These are phyloP conservation scores for Cercospora nicotianae DNA, from an alignment of 2,329 filamentous ascomycete genomes.

Conservation along the genomic window DNA sequence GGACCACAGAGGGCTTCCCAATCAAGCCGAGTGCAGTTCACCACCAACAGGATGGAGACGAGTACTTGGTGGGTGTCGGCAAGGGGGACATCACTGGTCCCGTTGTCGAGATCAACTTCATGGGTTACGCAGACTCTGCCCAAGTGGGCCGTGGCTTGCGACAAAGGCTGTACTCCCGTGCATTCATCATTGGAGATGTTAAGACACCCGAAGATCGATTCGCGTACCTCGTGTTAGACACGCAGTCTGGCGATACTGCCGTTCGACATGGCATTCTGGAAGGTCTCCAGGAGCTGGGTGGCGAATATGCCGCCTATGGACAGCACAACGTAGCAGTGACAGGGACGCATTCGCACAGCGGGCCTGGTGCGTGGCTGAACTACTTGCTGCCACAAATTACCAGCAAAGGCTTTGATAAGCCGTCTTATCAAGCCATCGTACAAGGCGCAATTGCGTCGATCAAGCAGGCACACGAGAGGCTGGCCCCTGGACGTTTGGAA, in stretches of 20 bases:
- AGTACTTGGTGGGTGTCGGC: slow-evolving; percentile 66
- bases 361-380: slow-evolving; percentile 90
- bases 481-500: slow-evolving; percentile 69
- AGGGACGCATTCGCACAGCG: slow-evolving; percentile 89
- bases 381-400: slow-evolving; percentile 92
- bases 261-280: slow-evolving; percentile 83
- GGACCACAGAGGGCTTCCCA: background rate
- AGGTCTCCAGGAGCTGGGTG: slow-evolving; percentile 66
- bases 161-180: slow-evolving; percentile 82
- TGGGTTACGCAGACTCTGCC: slow-evolving; percentile 84
- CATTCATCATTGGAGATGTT: slow-evolving; percentile 79
- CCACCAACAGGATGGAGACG: slow-evolving; percentile 19
- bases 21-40: background rate
- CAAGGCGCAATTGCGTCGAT: slow-evolving; percentile 82
- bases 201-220: slow-evolving; percentile 69
- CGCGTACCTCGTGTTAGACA: slow-evolving; percentile 84
- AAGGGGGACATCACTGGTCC: slow-evolving; percentile 76
- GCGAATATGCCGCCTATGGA: slow-evolving; percentile 71
- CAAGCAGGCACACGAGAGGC: slow-evolving; percentile 71
- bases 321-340: slow-evolving; percentile 84
- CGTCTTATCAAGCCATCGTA: slow-evolving; percentile 87
- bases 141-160: slow-evolving; percentile 82
- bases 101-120: slow-evolving; percentile 86
- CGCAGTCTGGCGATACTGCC: slow-evolving; percentile 84
- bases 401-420: slow-evolving; percentile 78